These are phyloP conservation scores for Trametes pubescens DNA, from an alignment of 1,284 basidiomycete species.

Conservation along the genomic window DNA sequence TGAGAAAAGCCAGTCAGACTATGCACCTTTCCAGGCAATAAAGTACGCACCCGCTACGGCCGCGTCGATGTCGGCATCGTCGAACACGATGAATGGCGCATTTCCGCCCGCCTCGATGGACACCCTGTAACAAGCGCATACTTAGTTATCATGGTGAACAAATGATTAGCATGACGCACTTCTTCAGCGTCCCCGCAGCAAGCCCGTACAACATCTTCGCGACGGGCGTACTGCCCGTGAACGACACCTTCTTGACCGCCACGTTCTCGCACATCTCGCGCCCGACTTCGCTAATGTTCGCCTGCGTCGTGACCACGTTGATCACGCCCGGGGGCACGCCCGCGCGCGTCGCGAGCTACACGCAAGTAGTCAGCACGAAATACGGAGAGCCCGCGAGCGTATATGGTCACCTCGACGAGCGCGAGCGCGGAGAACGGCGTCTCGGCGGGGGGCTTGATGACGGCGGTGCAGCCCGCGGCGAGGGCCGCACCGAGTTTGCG, in stretches of 20 bases:
- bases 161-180: constrained; percentile 66
- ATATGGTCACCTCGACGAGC: constrained; percentile 70
- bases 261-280: constrained; percentile 83
- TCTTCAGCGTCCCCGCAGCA: constrained; percentile 90
- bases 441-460: constrained; percentile 96
- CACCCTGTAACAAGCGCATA: constrained; percentile 53
- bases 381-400: not conserved
- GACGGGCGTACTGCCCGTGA: constrained; percentile 93
- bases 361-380: not conserved
- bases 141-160: constrained; percentile 12
- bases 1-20: not conserved
- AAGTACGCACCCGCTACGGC: constrained; percentile 78
- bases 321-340: constrained; percentile 96
- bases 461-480: constrained; percentile 94
- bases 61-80: constrained; percentile 93
- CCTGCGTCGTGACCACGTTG: constrained; percentile 90
- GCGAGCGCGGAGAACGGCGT: constrained; percentile 96
- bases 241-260: constrained; percentile 87
- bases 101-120: constrained; percentile 92
- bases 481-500: constrained; percentile 91
- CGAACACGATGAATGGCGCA: constrained; percentile 95
- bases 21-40: not conserved
- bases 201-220: constrained; percentile 91
- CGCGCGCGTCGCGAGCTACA: constrained; percentile 81
- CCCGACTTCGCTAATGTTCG: constrained; percentile 84